Percentiles rank a stretch among this genome's conserved stretches.
These are phyloP conservation scores for Aspergillus coremiiformis DNA, from an alignment of 495 filamentous ascomycete genomes.

Conservation along the genomic window DNA sequence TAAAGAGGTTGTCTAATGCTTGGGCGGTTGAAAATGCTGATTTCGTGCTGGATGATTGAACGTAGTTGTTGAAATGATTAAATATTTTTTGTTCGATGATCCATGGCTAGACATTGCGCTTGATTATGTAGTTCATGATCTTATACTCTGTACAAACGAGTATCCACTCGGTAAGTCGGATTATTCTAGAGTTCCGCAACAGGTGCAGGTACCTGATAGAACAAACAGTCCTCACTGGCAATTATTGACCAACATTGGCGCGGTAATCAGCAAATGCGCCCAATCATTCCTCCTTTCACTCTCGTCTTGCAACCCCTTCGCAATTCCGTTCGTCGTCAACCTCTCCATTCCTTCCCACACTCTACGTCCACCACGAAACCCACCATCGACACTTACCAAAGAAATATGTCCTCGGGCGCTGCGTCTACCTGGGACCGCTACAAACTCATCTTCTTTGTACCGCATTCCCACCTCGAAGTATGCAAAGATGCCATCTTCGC, in stretches of 20 bases:
- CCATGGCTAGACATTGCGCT: too few species aligned
- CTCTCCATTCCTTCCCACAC: background rate
- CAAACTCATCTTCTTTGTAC: constrained; percentile 46
- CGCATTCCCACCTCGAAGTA: constrained; percentile 28
- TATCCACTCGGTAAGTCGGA: too few species aligned
- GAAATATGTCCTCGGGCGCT: constrained; percentile 6
- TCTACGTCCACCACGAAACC: background rate
- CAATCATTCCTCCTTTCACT: background rate
- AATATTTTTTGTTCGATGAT: too few species aligned
- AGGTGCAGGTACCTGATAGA: too few species aligned
- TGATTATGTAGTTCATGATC: too few species aligned
- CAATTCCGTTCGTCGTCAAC: background rate
- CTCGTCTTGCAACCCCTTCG: background rate
- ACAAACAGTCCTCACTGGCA: background rate
- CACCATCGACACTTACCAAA: background rate
- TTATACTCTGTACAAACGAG: too few species aligned
- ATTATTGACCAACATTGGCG: background rate
- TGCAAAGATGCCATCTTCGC: constrained; percentile 44
- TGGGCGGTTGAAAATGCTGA: too few species aligned
- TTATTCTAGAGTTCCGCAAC: too few species aligned
- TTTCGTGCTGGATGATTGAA: too few species aligned
- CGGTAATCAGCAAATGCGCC: constrained; percentile 15
- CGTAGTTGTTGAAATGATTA: too few species aligned
- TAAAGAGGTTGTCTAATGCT: too few species aligned
- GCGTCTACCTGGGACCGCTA: constrained; percentile 27